Conservation (phyloP, 1,284 basidiomycete species). For the Heterobasidion irregulare region DNA sequence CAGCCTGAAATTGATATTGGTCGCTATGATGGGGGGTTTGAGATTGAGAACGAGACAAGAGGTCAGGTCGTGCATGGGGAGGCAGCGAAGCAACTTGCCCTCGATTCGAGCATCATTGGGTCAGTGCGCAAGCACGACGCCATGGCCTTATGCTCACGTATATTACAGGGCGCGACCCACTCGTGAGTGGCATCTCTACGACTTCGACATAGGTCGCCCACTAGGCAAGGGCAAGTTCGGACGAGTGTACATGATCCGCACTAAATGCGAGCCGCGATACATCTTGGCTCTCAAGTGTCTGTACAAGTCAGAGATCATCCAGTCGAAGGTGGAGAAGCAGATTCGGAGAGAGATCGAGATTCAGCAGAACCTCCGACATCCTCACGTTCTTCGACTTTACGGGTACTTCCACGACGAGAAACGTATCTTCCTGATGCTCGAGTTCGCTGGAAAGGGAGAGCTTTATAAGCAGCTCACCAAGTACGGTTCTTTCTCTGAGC, state of each 20-base stretch:
- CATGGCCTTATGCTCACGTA: not conserved
- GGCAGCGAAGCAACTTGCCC: slow-evolving; percentile 65
- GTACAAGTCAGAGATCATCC: slow-evolving; percentile 94
- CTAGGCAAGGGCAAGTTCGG: slow-evolving; percentile 99
- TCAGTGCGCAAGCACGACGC: slow-evolving; percentile 25
- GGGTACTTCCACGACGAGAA: slow-evolving; percentile 98
- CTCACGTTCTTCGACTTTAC: slow-evolving; percentile 89
- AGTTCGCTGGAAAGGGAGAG: slow-evolving; percentile 94
- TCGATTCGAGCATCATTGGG: slow-evolving; percentile 68
- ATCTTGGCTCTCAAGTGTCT: slow-evolving; percentile 96
- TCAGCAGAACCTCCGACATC: slow-evolving; percentile 95
- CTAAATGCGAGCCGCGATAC: slow-evolving; percentile 80
- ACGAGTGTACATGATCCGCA: slow-evolving; percentile 97
- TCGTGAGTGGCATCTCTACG: slow-evolving; percentile 76
- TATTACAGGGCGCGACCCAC: slow-evolving; percentile 52
- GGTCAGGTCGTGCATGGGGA: slow-evolving; percentile 59
- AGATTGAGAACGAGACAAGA: slow-evolving; percentile 67
- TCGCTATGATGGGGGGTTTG: slow-evolving; percentile 80
- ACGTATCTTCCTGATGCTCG: slow-evolving; percentile 96
- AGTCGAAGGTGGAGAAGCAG: slow-evolving; percentile 86
- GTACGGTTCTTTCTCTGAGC: slow-evolving; percentile 81
- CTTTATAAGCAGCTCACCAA: slow-evolving; percentile 93
- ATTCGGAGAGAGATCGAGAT: slow-evolving; percentile 98
- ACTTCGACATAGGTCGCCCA: slow-evolving; percentile 93
- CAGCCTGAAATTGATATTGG: slow-evolving; percentile 57